These are phyloP conservation scores for Zhuliangozyma parablackwelliae DNA, from an alignment of 1,139 yeast species.

Conservation along the genomic window DNA sequence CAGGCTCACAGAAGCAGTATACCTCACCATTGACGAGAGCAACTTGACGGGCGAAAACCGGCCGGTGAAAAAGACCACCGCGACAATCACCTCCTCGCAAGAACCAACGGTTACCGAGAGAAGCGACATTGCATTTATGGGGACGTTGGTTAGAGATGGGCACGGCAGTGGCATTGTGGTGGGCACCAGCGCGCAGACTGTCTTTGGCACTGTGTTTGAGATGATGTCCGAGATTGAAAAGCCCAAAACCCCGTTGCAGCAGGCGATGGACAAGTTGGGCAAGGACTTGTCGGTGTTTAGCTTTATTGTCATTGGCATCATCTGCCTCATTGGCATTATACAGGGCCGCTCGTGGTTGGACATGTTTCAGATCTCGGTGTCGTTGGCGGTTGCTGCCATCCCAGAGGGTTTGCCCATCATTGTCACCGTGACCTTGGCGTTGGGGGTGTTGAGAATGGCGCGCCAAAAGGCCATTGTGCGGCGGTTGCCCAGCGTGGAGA, in stretches of 20 bases:
- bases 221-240: constrained; percentile 93
- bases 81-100: constrained; percentile 22
- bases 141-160: constrained; percentile 91
- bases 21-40: constrained; percentile 82
- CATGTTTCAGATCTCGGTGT: constrained; percentile 95
- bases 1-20: constrained; percentile 71
- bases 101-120: constrained; percentile 59
- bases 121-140: constrained; percentile 83
- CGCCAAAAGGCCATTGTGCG: constrained; percentile 87
- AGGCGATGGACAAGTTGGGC: constrained; percentile 91
- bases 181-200: constrained; percentile 83
- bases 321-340: constrained; percentile 77
- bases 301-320: constrained; percentile 79
- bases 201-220: constrained; percentile 83
- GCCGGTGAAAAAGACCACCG: constrained; percentile 64
- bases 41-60: constrained; percentile 91
- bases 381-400: constrained; percentile 95
- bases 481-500: constrained; percentile 90
- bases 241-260: constrained; percentile 93
- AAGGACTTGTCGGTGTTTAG: constrained; percentile 80
- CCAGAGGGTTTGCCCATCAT: constrained; percentile 97
- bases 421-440: constrained; percentile 91
- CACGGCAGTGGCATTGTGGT: constrained; percentile 91
- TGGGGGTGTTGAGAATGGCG: constrained; percentile 95
- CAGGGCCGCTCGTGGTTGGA: constrained; percentile 95